A percentile compares a stretch with the other conserved stretches of the same genome.
These are phyloP conservation scores for Aphanomyces invadans DNA, from an alignment of 352 stramenopile species.

Conservation along the genomic window DNA sequence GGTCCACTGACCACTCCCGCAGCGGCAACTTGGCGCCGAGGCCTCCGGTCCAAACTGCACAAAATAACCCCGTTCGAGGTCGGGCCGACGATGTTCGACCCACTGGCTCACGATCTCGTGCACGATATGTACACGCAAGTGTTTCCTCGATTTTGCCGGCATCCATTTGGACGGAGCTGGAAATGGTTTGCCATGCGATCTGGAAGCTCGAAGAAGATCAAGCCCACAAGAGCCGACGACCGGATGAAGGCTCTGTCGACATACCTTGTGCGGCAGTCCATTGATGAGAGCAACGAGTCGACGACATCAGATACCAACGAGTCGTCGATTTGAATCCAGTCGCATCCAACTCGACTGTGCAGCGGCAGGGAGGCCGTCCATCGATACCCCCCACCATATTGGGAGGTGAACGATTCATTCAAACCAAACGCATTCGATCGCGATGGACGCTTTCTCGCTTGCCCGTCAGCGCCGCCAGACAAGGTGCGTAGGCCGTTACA, in stretches of 20 bases:
- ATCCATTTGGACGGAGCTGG: constrained; percentile 3
- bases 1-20: not conserved
- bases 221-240: not conserved
- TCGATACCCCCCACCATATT: too few relatives aligned
- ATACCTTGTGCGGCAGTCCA: not conserved
- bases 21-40: not conserved
- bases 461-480: too few relatives aligned
- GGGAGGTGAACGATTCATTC: too few relatives aligned
- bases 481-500: too few relatives aligned
- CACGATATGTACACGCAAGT: constrained; percentile 8
- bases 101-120: not conserved
- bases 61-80: not conserved
- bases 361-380: not conserved
- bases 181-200: not conserved
- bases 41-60: not conserved
- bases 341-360: not conserved
- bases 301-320: not conserved
- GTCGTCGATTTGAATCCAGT: not conserved
- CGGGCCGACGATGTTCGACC: not conserved
- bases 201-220: not conserved
- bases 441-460: too few relatives aligned
- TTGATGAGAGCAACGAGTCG: not conserved
- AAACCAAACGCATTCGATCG: too few relatives aligned
- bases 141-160: not conserved
- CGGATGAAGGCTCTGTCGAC: not conserved